These are phyloP conservation scores for Aspergillus nidulans DNA, from an alignment of 495 filamentous ascomycete genomes.

Conservation along the genomic window DNA sequence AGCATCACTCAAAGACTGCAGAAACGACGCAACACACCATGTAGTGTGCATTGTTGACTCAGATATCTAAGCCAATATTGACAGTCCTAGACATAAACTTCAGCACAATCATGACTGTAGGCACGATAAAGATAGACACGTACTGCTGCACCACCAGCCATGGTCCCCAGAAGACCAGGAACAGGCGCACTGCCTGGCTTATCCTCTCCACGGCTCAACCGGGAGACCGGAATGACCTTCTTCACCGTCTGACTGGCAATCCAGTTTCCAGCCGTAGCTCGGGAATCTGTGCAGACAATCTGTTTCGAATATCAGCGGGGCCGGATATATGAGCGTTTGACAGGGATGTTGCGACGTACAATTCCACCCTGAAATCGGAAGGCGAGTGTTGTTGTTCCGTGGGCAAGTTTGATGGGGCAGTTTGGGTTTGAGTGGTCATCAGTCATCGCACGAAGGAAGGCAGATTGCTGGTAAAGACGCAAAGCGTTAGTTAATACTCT, in stretches of 20 bases:
- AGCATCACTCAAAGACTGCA: not conserved
- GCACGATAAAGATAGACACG: conserved; percentile 24
- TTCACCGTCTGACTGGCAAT: conserved; percentile 99
- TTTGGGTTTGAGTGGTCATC: conserved; percentile 95
- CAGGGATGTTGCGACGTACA: conserved; percentile 28
- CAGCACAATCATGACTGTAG: conserved; percentile 6
- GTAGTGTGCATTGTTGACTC: conserved; percentile 97
- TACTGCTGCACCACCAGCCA: conserved; percentile 96
- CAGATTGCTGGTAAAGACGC: conserved; percentile 55
- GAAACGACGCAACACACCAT: conserved; percentile 45
- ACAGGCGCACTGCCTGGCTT: conserved; percentile 69
- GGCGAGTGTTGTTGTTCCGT: conserved; percentile 97
- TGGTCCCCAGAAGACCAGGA: conserved; percentile 82
- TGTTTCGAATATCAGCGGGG: conserved; percentile 17
- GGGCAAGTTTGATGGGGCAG: conserved; percentile 97
- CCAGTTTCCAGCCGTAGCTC: conserved; percentile 96
- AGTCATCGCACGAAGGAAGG: conserved; percentile 93
- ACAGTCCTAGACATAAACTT: conserved; percentile 62
- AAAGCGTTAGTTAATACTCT: conserved; percentile 1
- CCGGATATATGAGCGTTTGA: not conserved
- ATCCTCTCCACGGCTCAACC: conserved; percentile 45
- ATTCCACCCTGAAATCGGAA: conserved; percentile 98
- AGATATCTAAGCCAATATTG: conserved; percentile 99
- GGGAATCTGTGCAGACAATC: conserved; percentile 95
- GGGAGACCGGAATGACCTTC: conserved; percentile 77